These are phyloP conservation scores for Sporothrix inflata DNA, from an alignment of 2,329 filamentous ascomycete species.

Conservation along the genomic window DNA sequence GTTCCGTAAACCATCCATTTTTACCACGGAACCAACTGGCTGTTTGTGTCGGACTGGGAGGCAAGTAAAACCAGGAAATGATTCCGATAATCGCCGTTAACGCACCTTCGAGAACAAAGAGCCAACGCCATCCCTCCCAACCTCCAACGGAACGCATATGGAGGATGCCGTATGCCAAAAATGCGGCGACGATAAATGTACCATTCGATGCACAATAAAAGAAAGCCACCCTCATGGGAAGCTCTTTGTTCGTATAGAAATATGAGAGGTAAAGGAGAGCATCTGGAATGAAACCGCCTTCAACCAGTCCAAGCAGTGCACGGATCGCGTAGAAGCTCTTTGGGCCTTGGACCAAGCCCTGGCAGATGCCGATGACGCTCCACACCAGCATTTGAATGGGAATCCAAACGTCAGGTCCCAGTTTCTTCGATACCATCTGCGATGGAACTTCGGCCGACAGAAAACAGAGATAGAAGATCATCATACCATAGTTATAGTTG, in stretches of 20 bases:
- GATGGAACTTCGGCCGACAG: conserved; percentile 62
- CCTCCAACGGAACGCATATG: conserved; percentile 38
- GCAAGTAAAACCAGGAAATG: conserved; percentile 52
- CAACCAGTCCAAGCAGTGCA: not conserved
- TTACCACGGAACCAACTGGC: conserved; percentile 48
- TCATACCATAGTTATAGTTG: conserved; percentile 57
- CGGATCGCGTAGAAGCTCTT: conserved; percentile 38
- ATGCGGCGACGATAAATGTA: conserved; percentile 40
- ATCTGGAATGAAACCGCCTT: conserved; percentile 40
- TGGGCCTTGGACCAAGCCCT: conserved; percentile 38
- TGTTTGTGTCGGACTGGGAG: conserved; percentile 46
- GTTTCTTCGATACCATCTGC: conserved; percentile 60
- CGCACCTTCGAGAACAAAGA: conserved; percentile 57
- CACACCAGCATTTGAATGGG: conserved; percentile 42
- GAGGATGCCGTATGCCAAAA: conserved; percentile 42
- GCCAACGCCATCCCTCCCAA: conserved; percentile 46
- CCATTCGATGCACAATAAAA: conserved; percentile 41
- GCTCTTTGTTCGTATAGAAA: conserved; percentile 41
- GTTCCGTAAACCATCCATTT: conserved; percentile 59
- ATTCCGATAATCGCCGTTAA: conserved; percentile 49
- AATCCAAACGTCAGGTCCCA: conserved; percentile 42
- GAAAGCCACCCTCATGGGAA: conserved; percentile 41
- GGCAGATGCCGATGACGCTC: conserved; percentile 39
- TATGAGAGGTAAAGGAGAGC: conserved; percentile 42
- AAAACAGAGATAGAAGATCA: conserved; percentile 57